Conservation (phyloP, 2,329 filamentous ascomycete species). For the Talaromyces funiculosus region DNA sequence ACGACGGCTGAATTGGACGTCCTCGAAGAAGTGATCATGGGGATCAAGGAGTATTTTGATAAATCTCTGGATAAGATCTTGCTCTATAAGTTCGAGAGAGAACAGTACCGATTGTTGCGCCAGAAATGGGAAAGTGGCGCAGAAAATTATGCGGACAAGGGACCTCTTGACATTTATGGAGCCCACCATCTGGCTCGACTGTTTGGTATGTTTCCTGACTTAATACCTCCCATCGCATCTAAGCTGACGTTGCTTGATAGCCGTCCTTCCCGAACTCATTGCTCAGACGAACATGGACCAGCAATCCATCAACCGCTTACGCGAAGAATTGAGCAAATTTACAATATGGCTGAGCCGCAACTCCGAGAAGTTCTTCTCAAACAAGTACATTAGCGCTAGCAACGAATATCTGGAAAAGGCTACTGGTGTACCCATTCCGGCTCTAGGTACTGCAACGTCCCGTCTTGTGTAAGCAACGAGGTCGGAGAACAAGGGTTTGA, state of each 20-base stretch:
- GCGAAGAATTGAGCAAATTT: conserved; percentile 83
- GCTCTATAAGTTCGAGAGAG: conserved; percentile 88
- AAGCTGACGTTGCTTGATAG: conserved; percentile 49
- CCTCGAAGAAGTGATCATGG: conserved; percentile 79
- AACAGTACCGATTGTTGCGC: conserved; percentile 75
- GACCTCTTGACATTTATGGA: conserved; percentile 76
- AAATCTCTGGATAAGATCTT: conserved; percentile 81
- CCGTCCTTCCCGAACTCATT: conserved; percentile 66
- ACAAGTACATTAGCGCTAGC: conserved; percentile 39
- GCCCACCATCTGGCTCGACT: conserved; percentile 86
- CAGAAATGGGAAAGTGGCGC: conserved; percentile 61
- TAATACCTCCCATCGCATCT: conserved; percentile 43
- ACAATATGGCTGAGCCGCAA: conserved; percentile 78
- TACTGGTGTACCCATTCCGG: conserved; percentile 24
- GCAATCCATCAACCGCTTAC: conserved; percentile 79
- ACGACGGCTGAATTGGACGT: conserved; percentile 68
- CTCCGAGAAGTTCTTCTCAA: conserved; percentile 65
- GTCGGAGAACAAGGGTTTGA: neutral
- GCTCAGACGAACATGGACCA: conserved; percentile 98
- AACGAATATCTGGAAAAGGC: conserved; percentile 36
- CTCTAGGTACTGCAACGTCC: conserved; percentile 30
- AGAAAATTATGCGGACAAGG: conserved; percentile 63
- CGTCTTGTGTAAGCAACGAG: conserved; percentile 21
- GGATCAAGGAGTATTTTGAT: conserved; percentile 90
- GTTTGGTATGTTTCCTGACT: conserved; percentile 59